phyloP scores from a whole-genome alignment of 345 rosid genomes.

The Orychophragmus violaceus region DNA sequence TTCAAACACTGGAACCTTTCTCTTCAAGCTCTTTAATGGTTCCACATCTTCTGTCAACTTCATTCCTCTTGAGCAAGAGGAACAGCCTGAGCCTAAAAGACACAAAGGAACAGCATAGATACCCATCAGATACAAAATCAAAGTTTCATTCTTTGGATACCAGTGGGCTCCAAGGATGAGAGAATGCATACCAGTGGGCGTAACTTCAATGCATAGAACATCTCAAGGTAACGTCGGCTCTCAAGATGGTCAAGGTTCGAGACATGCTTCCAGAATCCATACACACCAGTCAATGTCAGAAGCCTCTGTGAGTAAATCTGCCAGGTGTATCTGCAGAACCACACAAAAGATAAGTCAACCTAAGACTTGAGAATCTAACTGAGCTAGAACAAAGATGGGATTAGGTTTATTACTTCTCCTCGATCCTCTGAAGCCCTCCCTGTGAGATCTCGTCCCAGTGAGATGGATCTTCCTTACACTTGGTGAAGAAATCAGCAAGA shows the following conservation, averaged over 20 bases:
- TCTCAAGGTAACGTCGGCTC: constrained; percentile 87
- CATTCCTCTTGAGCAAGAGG: constrained; percentile 29
- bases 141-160: neutral
- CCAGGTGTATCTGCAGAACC: constrained; percentile 70
- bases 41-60: constrained; percentile 10
- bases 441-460: constrained; percentile 70
- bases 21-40: constrained; percentile 8
- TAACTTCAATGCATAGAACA: constrained; percentile 86
- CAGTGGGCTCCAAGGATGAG: neutral
- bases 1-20: constrained; percentile 6
- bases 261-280: constrained; percentile 96
- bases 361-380: neutral
- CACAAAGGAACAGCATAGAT: neutral
- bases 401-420: constrained; percentile 63
- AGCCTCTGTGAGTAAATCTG: constrained; percentile 82
- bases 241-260: constrained; percentile 85
- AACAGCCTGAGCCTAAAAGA: constrained; percentile 29
- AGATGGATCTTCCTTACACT: constrained; percentile 56
- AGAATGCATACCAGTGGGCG: constrained; percentile 55
- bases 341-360: neutral
- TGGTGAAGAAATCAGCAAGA: constrained; percentile 67
- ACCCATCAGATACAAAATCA: neutral
- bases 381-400: neutral
- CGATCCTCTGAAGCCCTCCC: constrained; percentile 73
- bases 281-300: constrained; percentile 79